Base-by-base conservation (phyloP, 192 early-diverging fungal species). In the Backusella parvicylindrica region DNA sequence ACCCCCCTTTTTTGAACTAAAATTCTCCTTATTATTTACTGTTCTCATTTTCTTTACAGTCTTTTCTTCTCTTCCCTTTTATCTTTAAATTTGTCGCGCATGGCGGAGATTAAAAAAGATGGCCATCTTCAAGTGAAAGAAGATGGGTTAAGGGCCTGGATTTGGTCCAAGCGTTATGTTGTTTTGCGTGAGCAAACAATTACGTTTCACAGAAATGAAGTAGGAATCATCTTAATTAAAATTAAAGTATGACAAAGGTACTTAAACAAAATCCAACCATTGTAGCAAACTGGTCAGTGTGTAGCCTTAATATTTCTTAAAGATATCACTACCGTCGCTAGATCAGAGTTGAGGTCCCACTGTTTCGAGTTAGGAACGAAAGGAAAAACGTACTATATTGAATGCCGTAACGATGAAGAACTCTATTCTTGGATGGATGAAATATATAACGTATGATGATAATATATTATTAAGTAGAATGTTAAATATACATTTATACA, bases 351-450 rank as follows among this genome's bases (percentile, higher is more conserved):
- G 43, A 98, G 96, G 81, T 85, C 90, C 38, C 98, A 96, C 82
- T 98, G 95, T 79, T 95, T 99, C 75, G 96, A 98, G 75, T 88
- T 99, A 56, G 89, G 89, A 53, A 96, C 97, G 21, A 95, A 91
- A 79, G 95, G 96, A 43, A 93, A 94, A 82, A 90, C 91, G 49
- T 97, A 95, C 82, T 97, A 91, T 80, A 86, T 99, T 35, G 90
- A 94, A n/a, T 97, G 95, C 81, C 92, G 91, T 75, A 96, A 91
- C 74, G 98, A 99, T 79, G 95, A 97, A 78, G 97, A 99, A 77
- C 86, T 99, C 30, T 99, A 99, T 82, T 92, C 92, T 32, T 99
- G 98, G 98, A 95, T 98, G 89, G 97, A 98, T 74, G 93, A 95
- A 77, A 95, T 99, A 83, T 98, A 98, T 83, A 92, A 91, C 77